Evolutionary conservation across 192 early-diverging fungal genomes (phyloP).

Genomic region (Rhizophagus sp.): DNA sequence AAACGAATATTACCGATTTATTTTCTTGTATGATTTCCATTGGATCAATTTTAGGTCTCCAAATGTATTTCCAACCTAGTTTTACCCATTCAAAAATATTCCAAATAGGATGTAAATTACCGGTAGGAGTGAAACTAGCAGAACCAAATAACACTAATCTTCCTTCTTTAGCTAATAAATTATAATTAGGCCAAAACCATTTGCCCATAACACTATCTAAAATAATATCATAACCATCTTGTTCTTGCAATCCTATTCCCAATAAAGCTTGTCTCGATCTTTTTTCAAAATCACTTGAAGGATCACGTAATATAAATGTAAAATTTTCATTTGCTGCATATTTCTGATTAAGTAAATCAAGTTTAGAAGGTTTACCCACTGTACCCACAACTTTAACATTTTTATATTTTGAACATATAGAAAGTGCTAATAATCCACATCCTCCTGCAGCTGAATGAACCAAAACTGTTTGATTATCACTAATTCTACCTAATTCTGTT

Average conservation of each 20-base stretch:
- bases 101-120: slow-evolving; percentile 31
- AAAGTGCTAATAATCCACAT: slow-evolving; percentile 7
- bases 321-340: slow-evolving; percentile 23
- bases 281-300: slow-evolving; percentile 19
- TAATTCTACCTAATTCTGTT: slow-evolving; percentile 11
- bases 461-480: slow-evolving; percentile 3
- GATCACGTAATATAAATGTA: slow-evolving; percentile 25
- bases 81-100: slow-evolving; percentile 22
- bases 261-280: slow-evolving; percentile 10
- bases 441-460: slow-evolving; percentile 29
- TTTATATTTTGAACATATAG: slow-evolving; percentile 17
- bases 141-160: slow-evolving; percentile 13
- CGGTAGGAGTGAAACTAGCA: slow-evolving; percentile 25
- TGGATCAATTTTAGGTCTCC: slow-evolving; percentile 28
- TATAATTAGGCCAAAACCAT: slow-evolving; percentile 30
- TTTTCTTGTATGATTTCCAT: slow-evolving; percentile 19
- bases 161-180: slow-evolving; percentile 16
- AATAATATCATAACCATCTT: slow-evolving; percentile 17
- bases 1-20: slow-evolving; percentile 10
- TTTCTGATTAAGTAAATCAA: slow-evolving; percentile 19
- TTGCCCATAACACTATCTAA: slow-evolving; percentile 33
- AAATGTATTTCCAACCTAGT: slow-evolving; percentile 30
- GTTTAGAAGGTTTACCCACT: slow-evolving; percentile 17
- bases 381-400: slow-evolving; percentile 27
- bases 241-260: neutral